These are phyloP conservation scores for Microsporum audouinii DNA, from an alignment of 2,329 filamentous ascomycete genomes.

Conservation along the genomic window DNA sequence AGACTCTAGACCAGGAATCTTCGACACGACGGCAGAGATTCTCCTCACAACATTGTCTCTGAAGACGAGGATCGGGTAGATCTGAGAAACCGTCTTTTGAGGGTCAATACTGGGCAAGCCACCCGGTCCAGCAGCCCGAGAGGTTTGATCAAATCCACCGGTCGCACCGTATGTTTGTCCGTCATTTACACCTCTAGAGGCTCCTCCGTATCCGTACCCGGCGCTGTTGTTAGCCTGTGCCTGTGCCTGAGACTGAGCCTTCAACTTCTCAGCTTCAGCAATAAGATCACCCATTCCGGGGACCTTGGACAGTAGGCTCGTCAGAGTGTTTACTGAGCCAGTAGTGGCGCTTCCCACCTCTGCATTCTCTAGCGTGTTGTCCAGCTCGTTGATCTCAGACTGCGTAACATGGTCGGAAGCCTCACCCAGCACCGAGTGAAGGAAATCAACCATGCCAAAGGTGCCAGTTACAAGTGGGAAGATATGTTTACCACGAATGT, in stretches of 20 bases:
- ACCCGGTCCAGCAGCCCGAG: not conserved
- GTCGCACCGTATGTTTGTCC: slow-evolving; percentile 8
- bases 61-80: slow-evolving; percentile 91
- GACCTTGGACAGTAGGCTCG: slow-evolving; percentile 62
- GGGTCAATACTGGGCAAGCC: slow-evolving; percentile 61
- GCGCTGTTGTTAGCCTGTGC: slow-evolving; percentile 44
- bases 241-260: slow-evolving; percentile 51
- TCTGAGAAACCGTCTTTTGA: slow-evolving; percentile 62
- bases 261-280: slow-evolving; percentile 52
- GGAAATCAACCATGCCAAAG: slow-evolving; percentile 73
- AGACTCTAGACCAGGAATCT: slow-evolving; percentile 78
- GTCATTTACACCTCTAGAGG: slow-evolving; percentile 16
- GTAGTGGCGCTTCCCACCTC: slow-evolving; percentile 39
- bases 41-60: slow-evolving; percentile 84
- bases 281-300: slow-evolving; percentile 61
- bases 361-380: slow-evolving; percentile 60
- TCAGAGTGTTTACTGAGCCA: slow-evolving; percentile 48
- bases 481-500: slow-evolving; percentile 52
- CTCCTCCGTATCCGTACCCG: slow-evolving; percentile 12
- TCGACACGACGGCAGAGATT: slow-evolving; percentile 75
- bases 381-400: slow-evolving; percentile 71
- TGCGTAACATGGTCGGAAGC: slow-evolving; percentile 76
- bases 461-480: slow-evolving; percentile 61
- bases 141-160: not conserved
- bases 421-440: slow-evolving; percentile 66